Base-by-base conservation (phyloP, 345 rosid genomes). In the Pugionium dolabratum region DNA sequence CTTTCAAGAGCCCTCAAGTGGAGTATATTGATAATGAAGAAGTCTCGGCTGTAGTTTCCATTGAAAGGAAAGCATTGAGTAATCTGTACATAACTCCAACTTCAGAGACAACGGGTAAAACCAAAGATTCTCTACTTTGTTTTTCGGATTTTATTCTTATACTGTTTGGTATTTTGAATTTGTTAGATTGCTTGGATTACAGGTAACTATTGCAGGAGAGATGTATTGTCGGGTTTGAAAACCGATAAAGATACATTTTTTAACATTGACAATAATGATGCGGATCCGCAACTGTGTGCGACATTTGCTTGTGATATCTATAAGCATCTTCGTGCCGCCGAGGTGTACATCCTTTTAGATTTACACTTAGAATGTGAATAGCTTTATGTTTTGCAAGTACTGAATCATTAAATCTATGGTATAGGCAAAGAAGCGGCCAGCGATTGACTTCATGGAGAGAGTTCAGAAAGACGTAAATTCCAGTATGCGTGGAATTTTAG, bases 261-360 rank as follows among this genome's bases (percentile, higher is more conserved):
- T 9, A 69, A 86, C 68, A 67, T 94, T 34, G 97, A 90, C 36
- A 71, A 73, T 45, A 83, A 83, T 56, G 57, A 50, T 68, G 58
- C 11, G 54, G 89, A 90, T 69, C 95, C 99, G 0, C 99, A 85
- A 84, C 85, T 90, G 11, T 94, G 99, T 76, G 89, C 81, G 28
- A 76, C 81, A 32, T 81, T 67, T 80, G 80, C 84, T 66, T 79
- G 85, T 75, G 85, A 81, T 25, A 76, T 83, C 6, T 83, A 81
- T 69, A 77, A 79, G 68, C 87, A 83, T 76, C 75, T 83, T 6
- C 85, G 83, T 43, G 92, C 95, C 7, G 86, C 99, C 0, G 97
- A 94, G 97, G 70, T 76, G 11, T 53, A 58, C 9, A 25, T 50
- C 59, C 10, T 45, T 56, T 45, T 5, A 2, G 0, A 2, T 42